These are phyloP conservation scores for Ogataea wickerhamii DNA, from an alignment of 805 yeast genomes.

Conservation along the genomic window DNA sequence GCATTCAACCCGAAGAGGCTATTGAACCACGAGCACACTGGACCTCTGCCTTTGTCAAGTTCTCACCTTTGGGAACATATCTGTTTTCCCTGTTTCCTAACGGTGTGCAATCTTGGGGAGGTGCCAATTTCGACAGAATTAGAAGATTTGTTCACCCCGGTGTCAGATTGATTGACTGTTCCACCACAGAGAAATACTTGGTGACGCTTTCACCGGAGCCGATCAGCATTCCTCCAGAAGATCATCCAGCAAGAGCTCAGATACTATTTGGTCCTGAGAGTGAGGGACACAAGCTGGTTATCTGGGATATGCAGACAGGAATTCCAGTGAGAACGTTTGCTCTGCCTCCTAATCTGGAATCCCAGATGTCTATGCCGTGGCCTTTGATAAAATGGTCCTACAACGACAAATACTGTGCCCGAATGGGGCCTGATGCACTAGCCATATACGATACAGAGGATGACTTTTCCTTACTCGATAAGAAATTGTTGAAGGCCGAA, in stretches of 20 bases:
- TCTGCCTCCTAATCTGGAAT: conserved; percentile 68
- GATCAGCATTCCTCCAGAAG: conserved; percentile 63
- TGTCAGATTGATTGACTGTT: conserved; percentile 84
- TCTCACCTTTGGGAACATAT: conserved; percentile 92
- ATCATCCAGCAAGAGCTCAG: conserved; percentile 57
- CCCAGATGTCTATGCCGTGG: conserved; percentile 77
- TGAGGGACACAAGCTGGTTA: conserved; percentile 88
- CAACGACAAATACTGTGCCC: conserved; percentile 90
- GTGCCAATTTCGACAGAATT: conserved; percentile 67
- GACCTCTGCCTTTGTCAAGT: conserved; percentile 84
- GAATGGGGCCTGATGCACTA: conserved; percentile 89
- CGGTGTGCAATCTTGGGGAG: conserved; percentile 97
- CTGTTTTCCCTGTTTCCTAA: conserved; percentile 85
- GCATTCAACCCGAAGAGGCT: conserved; percentile 67
- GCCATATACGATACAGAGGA: conserved; percentile 79
- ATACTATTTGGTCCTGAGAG: conserved; percentile 85
- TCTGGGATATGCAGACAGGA: conserved; percentile 88
- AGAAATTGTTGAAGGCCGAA: conserved; percentile 77
- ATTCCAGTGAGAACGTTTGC: conserved; percentile 88
- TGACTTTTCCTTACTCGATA: conserved; percentile 76
- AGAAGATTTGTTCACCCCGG: conserved; percentile 83
- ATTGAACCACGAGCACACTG: conserved; percentile 78
- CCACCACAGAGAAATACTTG: conserved; percentile 86
- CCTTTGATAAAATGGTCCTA: conserved; percentile 95
- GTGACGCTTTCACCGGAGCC: conserved; percentile 89